Conservation (phyloP, 129 eudicot genomes). For the Gnaphalium uliginosum region DNA sequence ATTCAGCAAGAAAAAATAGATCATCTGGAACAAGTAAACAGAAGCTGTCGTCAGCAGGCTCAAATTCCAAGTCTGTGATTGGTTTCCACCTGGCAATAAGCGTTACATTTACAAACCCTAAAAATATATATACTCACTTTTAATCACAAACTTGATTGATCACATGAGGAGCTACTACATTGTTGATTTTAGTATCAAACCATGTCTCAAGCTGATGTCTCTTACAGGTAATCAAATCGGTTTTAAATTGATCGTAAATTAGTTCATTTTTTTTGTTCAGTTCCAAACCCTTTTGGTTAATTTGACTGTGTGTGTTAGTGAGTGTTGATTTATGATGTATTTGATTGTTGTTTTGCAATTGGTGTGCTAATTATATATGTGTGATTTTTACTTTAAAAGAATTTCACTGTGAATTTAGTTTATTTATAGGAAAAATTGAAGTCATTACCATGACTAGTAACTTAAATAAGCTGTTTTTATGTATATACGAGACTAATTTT, state of each 20-base stretch:
- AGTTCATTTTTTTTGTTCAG: background rate
- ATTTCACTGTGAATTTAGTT: background rate
- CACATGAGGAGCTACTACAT: background rate
- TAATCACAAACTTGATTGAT: background rate
- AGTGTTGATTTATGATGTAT: background rate
- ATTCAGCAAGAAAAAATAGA: background rate
- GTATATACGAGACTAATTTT: too few species aligned
- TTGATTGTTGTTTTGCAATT: too few species aligned
- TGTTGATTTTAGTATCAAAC: too few species aligned
- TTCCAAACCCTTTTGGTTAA: background rate
- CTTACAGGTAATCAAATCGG: background rate
- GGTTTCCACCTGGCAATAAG: background rate
- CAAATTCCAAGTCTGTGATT: background rate
- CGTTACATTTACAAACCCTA: conserved; percentile 3
- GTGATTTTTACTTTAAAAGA: too few species aligned
- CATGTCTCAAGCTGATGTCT: background rate
- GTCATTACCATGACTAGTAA: background rate
- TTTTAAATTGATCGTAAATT: background rate
- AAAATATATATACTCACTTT: background rate
- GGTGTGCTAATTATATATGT: too few species aligned
- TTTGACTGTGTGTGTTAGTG: too few species aligned
- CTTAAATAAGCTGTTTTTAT: background rate
- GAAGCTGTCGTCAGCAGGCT: conserved; percentile 1
- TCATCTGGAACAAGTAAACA: background rate
- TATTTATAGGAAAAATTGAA: too few species aligned